Percentiles rank a stretch among this genome's conserved stretches.
phyloP scores from a whole-genome alignment of 2,329 filamentous ascomycete genomes.

The Diaporthe citri region DNA sequence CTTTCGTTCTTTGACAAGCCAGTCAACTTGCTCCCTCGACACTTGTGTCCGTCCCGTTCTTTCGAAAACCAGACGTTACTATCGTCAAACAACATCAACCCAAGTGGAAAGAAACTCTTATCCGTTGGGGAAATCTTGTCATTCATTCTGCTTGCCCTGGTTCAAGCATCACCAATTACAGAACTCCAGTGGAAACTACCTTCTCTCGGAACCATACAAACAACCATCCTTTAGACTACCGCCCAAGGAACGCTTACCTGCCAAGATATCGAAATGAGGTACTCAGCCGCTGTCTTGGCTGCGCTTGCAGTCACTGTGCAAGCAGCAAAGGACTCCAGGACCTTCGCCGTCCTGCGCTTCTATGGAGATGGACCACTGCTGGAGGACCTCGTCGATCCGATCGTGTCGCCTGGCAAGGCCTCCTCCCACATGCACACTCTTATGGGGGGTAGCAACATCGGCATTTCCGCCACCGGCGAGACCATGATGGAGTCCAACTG shows the following conservation, averaged over 20 bases:
- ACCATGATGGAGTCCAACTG: conserved; percentile 73
- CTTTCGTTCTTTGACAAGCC: conserved; percentile 24
- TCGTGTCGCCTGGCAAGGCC: conserved; percentile 71
- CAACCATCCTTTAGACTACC: background rate
- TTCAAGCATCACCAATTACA: conserved; percentile 46
- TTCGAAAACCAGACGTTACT: conserved; percentile 1
- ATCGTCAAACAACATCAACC: conserved; percentile 7
- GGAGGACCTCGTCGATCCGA: conserved; percentile 74
- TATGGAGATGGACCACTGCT: conserved; percentile 73
- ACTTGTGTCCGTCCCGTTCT: conserved; percentile 5
- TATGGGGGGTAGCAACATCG: conserved; percentile 78
- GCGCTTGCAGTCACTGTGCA: conserved; percentile 54
- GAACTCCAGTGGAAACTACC: background rate
- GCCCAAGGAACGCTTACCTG: background rate
- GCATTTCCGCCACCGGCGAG: conserved; percentile 70
- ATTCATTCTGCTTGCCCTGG: conserved; percentile 48
- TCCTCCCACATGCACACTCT: conserved; percentile 78
- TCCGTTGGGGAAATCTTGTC: background rate
- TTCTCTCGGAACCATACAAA: background rate
- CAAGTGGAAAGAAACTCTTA: conserved; percentile 5
- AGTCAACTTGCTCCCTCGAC: conserved; percentile 17
- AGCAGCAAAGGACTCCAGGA: conserved; percentile 60
- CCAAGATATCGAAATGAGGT: conserved; percentile 28
- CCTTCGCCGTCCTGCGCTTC: conserved; percentile 79
- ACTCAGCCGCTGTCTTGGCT: conserved; percentile 44